A percentile compares a stretch with the other conserved stretches of the same genome.
These are phyloP conservation scores for Plectranthus barbatus DNA, from an alignment of 257 asterid genomes.

Conservation along the genomic window DNA sequence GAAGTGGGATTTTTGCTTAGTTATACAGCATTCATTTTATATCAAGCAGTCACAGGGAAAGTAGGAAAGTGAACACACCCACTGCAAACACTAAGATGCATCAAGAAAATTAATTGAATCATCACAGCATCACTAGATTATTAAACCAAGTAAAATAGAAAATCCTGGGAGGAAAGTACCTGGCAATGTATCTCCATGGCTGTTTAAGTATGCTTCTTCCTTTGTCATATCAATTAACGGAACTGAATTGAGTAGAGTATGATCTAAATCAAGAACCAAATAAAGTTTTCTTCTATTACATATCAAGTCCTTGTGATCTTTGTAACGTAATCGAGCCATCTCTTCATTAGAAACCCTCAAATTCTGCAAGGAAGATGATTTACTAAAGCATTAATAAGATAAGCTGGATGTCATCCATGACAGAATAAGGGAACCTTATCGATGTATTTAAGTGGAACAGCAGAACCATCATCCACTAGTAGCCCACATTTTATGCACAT, in stretches of 20 bases:
- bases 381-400: neutral
- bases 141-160: neutral
- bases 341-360: conserved; percentile 66
- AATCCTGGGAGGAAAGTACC: conserved; percentile 30
- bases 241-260: conserved; percentile 74
- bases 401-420: neutral
- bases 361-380: conserved; percentile 40
- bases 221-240: conserved; percentile 41
- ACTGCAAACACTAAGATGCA: neutral
- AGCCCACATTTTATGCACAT: conserved; percentile 81
- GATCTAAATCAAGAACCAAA: conserved; percentile 89
- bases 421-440: conserved; percentile 49
- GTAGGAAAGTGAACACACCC: neutral
- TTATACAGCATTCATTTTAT: neutral
- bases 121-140: neutral
- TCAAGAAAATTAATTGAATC: neutral
- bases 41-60: neutral
- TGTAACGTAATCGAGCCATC: conserved; percentile 59
- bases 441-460: conserved; percentile 74
- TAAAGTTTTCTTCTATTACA: conserved; percentile 45
- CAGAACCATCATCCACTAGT: conserved; percentile 60
- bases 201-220: conserved; percentile 52
- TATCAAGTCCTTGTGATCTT: conserved; percentile 55
- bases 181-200: conserved; percentile 44
- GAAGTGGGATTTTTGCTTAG: neutral